Evolutionary conservation across 2,329 filamentous ascomycete species (phyloP).

Genomic region (Colletotrichum orchidophilum): DNA sequence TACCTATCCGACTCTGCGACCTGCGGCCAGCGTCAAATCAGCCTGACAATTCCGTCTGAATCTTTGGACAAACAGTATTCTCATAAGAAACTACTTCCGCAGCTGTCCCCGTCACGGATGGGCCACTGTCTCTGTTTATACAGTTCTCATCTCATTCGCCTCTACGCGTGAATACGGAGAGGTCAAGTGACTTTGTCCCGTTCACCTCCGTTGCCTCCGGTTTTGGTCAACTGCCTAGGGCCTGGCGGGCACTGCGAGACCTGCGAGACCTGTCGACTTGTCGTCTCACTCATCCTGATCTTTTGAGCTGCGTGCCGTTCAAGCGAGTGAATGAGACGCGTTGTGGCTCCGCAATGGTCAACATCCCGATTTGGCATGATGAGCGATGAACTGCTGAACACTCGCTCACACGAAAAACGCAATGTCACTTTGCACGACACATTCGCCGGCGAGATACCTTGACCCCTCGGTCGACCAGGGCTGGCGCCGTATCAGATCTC

Average conservation of each 20-base stretch:
- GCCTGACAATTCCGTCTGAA: not conserved
- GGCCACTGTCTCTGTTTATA: conserved; percentile 23
- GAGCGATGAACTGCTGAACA: not conserved
- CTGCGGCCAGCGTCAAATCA: not conserved
- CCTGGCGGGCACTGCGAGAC: not conserved
- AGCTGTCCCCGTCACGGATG: conserved; percentile 11
- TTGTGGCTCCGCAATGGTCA: conserved; percentile 9
- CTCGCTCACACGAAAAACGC: not conserved
- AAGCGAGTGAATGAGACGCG: conserved; percentile 7
- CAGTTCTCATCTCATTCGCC: not conserved
- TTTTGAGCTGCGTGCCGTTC: not conserved
- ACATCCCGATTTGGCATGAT: conserved; percentile 1
- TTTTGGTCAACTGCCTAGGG: conserved; percentile 8
- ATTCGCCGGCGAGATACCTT: conserved; percentile 3
- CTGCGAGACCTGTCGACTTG: too few relatives aligned
- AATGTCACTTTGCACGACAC: conserved; percentile 12
- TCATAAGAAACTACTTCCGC: not conserved
- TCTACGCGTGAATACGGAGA: conserved; percentile 16
- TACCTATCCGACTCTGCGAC: not conserved
- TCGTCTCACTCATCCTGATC: not conserved
- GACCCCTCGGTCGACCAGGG: not conserved
- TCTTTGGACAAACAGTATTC: not conserved
- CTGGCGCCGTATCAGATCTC: conserved; percentile 15
- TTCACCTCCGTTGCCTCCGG: not conserved
- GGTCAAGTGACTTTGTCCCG: conserved; percentile 27